Evolutionary conservation across 306 rosid genomes (phyloP), one percentile per base, ranked within the genome.

Genomic region (Hippophae gyantsensis): DNA sequence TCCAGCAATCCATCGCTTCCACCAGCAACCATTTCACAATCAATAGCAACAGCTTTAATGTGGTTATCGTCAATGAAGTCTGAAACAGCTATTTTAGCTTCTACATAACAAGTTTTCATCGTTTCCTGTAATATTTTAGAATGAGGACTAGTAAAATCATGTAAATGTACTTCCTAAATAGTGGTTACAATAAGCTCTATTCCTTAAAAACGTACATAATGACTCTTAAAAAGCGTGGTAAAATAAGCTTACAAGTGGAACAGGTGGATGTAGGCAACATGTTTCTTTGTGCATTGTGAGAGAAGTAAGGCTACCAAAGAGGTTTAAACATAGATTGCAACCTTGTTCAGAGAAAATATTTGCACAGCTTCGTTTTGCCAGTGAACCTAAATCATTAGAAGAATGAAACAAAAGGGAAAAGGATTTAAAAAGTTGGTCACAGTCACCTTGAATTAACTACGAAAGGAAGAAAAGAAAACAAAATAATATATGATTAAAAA

Each of bases 1-100:
- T 84, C 95, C 54, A 89, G 68, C 0, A 93, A 61, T 63, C 95
- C 97, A 78, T 89, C 97, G 74, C 78, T 76, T 80, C 95, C 95
- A 59, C 97, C 95, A 27, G 86, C 86, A 72, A 82, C 89, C 93
- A 89, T 89, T 78, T 86, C 95, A 73, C 95, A 89, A 68, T 89
- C 93, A 27, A 86, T 58, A 12, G 89, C 84, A 72, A 86, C 60
- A 57, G 92, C 92, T 72, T 72, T 67, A 18, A 51, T 47, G 48
- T 54, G 66, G 49, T 58, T 69, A 66, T 72, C 79, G 53, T 53
- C 62, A 50, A 41, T 64, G 9, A 65, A 64, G 67, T 61, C 71
- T 41, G 57, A 73, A 57, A 44, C 7, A 67, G 65, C 73, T 64
- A 57, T 14, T 32, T 61, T 54, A 67, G 79, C 48, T 55, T 62